Evolutionary conservation across 805 yeast genomes (phyloP).

Genomic region (Wickerhamiella qilinensis): DNA sequence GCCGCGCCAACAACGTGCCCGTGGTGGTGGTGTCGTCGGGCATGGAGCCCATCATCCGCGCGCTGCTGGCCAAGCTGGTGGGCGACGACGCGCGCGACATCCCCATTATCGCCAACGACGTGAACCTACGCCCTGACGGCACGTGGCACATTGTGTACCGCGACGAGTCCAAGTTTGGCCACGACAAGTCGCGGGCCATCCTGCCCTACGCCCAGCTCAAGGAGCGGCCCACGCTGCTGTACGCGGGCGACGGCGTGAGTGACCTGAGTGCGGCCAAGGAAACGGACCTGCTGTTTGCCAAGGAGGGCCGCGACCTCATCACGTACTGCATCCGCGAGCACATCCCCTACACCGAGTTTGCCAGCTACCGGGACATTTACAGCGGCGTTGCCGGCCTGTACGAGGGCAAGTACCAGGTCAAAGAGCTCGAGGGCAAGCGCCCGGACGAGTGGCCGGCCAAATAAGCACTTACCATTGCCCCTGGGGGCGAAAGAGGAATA

Average conservation of each 20-base stretch:
- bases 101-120: conserved; percentile 71
- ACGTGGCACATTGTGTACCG: conserved; percentile 75
- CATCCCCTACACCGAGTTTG: conserved; percentile 75
- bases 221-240: conserved; percentile 53
- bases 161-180: conserved; percentile 83
- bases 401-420: conserved; percentile 23
- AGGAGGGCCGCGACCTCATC: conserved; percentile 78
- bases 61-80: conserved; percentile 54
- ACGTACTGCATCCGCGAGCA: conserved; percentile 65
- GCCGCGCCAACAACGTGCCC: conserved; percentile 54
- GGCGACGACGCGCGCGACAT: conserved; percentile 65
- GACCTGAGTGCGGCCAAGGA: conserved; percentile 92
- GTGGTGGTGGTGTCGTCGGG: conserved; percentile 83
- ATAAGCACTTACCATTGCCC: too few relatives aligned
- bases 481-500: too few relatives aligned
- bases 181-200: conserved; percentile 80
- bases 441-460: neutral
- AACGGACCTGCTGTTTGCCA: conserved; percentile 85
- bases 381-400: conserved; percentile 40
- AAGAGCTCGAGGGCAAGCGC: conserved; percentile 4
- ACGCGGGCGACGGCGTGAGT: conserved; percentile 96
- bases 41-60: conserved; percentile 80
- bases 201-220: conserved; percentile 26
- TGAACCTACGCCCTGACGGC: conserved; percentile 35
- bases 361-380: conserved; percentile 59